These are phyloP conservation scores for Lentinula aciculospora DNA, from an alignment of 768 basidiomycete genomes.

Conservation along the genomic window DNA sequence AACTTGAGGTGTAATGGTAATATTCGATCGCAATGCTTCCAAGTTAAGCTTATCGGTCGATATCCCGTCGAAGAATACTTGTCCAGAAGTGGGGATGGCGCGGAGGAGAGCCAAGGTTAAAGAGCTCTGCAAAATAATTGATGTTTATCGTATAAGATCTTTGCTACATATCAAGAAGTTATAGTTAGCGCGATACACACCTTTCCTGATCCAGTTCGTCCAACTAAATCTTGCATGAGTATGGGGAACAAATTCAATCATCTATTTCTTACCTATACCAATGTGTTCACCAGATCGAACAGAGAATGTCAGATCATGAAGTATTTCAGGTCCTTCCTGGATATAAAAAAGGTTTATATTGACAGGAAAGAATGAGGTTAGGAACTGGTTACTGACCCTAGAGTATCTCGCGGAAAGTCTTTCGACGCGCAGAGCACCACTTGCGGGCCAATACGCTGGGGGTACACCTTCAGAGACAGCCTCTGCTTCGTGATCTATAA, in stretches of 20 bases:
- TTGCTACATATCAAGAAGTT: too few species aligned
- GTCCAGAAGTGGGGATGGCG: slow-evolving; percentile 34
- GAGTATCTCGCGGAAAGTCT: slow-evolving; percentile 54
- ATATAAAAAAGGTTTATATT: neutral
- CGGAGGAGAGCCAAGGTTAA: slow-evolving; percentile 33
- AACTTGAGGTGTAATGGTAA: slow-evolving; percentile 36
- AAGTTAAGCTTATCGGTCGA: slow-evolving; percentile 33
- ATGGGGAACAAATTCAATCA: slow-evolving; percentile 20
- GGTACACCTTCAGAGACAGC: slow-evolving; percentile 36
- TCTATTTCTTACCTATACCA: slow-evolving; percentile 27
- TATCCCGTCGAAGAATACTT: slow-evolving; percentile 36
- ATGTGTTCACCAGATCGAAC: slow-evolving; percentile 39
- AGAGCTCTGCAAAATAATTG: slow-evolving; percentile 11
- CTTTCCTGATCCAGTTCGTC: slow-evolving; percentile 36
- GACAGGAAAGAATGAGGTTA: neutral
- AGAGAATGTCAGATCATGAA: slow-evolving; percentile 31
- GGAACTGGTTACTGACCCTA: neutral
- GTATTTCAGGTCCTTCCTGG: slow-evolving; percentile 29
- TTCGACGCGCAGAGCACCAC: slow-evolving; percentile 48
- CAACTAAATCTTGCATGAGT: too few species aligned
- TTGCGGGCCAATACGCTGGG: slow-evolving; percentile 63
- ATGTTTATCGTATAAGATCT: too few species aligned
- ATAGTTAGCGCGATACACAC: too few species aligned
- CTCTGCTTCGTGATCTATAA: slow-evolving; percentile 52
- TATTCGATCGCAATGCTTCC: slow-evolving; percentile 33